Base-by-base conservation (phyloP, 2,329 filamentous ascomycete genomes). In the Colletotrichum orbiculare region DNA sequence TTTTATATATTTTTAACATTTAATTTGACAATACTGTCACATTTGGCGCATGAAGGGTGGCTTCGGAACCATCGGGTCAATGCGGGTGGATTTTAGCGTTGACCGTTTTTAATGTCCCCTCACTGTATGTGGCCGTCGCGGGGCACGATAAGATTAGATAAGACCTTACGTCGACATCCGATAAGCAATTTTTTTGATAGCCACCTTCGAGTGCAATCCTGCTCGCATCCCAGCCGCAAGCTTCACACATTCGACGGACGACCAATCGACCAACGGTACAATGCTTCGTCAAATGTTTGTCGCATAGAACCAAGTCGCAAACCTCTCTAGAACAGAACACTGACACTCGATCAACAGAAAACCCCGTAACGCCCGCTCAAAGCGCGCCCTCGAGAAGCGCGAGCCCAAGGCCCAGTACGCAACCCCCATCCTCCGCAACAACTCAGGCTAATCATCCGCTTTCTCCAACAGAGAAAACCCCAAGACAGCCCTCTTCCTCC, bases 351-450 rank as follows among this genome's bases (percentile, higher is more conserved):
- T 1, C 12, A 15, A 53, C 47, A 87, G 85, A 76, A 87, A 87
- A 79, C 86, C 86, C 70, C 83, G 84, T 68, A 88, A 87, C 80
- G 94, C 95, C 72, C 94, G 96, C 83, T 96, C 94, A 64, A 97
- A 97, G 85, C 91, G 96, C 72, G 94, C 93, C 69, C 89, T 98
- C 75, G 96, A 97, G 77, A 95, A 96, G 81, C 92, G 92, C 74
- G 94, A 93, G 74, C 93, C 96, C 63, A 97, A 97, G 79, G 83
- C 89, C 71, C 82, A 91, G 78, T 66, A 53, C 46, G 6, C 13
- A n/a, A 6, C 25, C 1, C 38, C 25, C 50, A 11, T 43, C 35
- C 13, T n/a, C 48, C 25, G 8, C 10, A 38, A 53, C 4, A 54
- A 41, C 58, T 62, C 25, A 66, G 8, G 8, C 10, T 33, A 37